Base-by-base conservation (phyloP, 148 eudicot species). In the Mesembryanthemum crystallinum region DNA sequence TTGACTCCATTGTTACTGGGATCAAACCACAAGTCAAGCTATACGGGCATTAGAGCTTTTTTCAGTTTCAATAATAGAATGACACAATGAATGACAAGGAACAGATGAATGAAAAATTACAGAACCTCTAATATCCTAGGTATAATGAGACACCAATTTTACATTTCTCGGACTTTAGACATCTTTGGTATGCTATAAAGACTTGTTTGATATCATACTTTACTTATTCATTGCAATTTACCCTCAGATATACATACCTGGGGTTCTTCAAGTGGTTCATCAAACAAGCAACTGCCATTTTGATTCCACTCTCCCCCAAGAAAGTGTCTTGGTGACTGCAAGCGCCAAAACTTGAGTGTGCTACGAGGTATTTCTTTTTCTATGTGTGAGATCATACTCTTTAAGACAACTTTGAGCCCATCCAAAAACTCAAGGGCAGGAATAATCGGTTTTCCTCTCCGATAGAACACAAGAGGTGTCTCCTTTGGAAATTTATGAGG, bases 251-350 rank as follows among this genome's bases (percentile, higher is more conserved):
- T 11, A 23, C 64, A 59, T 72, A 94, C 98, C 98, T 95, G 92
- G 52, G 67, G 29, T 74, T 83, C 86, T 51, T 88, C 83, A 59
- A 95, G 94, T 51, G 96, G 96, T 54, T 88, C 77, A 67, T 85
- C 79, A 51, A 88, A 92, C 84, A 88, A 73, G 86, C 98, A 95
- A 82, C 98, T 95, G 21, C 98, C 97, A 69, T 92, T 95, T 76
- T 92, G 94, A 85, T 95, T 92, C 98, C 97, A 95, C 21, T 95
- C 96, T n/a, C 97, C 98, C 67, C 97, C 96, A 71, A 81, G 85
- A 67, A 95, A 95, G 76, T 95, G 96, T 79, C 94, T 79, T 17
- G 96, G 97, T 42, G 96, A 94, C 82, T 94, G 98, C 78, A 92
- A 69, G 37, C 97, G 87, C 98, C 98, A 92, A 73, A 89, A 88